Evolutionary conservation across 352 stramenopile species (phyloP).

Genomic region (Pythium aristosporum): DNA sequence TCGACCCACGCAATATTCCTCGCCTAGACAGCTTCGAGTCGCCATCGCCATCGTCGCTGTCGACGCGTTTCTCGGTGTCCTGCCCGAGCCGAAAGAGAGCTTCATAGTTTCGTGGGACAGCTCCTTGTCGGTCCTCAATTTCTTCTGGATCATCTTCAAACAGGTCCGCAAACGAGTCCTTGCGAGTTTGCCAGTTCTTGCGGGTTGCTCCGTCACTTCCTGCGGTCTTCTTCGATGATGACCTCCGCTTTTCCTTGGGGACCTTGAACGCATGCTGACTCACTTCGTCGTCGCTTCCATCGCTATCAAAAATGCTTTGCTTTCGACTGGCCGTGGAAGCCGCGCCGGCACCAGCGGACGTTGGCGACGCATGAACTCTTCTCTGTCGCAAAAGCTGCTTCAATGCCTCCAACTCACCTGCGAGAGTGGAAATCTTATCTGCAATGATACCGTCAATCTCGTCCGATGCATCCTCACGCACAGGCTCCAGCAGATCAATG

Average conservation of each 20-base stretch:
- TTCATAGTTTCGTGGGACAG: conserved; percentile 48
- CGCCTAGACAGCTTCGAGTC: conserved; percentile 17
- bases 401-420: conserved; percentile 58
- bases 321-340: conserved; percentile 32
- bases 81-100: conserved; percentile 45
- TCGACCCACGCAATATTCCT: conserved; percentile 4
- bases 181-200: conserved; percentile 29
- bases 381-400: conserved; percentile 68
- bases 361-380: background rate
- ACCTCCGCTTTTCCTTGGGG: conserved; percentile 8
- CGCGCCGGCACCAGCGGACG: conserved; percentile 6
- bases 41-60: conserved; percentile 22
- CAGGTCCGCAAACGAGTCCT: conserved; percentile 73
- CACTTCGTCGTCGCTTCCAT: conserved; percentile 46
- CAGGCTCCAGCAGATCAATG: conserved; percentile 13
- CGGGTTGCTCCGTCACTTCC: conserved; percentile 4
- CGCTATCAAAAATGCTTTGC: conserved; percentile 71
- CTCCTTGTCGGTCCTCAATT: conserved; percentile 17
- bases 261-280: conserved; percentile 19
- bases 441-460: conserved; percentile 72
- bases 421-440: conserved; percentile 76
- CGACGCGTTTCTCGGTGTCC: background rate
- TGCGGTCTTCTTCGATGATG: conserved; percentile 14
- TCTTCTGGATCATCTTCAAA: conserved; percentile 52
- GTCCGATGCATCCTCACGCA: conserved; percentile 23